Evolutionary conservation across 345 rosid genomes (phyloP).

Genomic region (Syzygium aromaticum): DNA sequence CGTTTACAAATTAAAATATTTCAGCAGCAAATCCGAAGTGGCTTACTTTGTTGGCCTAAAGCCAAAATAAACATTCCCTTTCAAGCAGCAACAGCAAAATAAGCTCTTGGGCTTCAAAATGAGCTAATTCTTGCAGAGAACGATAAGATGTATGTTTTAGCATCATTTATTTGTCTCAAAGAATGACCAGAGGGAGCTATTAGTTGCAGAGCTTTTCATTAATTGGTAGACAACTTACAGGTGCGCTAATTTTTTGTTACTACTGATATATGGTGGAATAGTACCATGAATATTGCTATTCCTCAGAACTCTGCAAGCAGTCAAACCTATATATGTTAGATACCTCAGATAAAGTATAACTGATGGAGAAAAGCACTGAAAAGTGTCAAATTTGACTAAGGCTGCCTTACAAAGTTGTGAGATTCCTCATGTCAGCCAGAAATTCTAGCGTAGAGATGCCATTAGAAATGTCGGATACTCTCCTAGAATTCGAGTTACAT

Average conservation of each 20-base stretch:
- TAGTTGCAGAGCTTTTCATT: not conserved
- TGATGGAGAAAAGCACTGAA: not conserved
- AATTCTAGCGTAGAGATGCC: constrained; percentile 2
- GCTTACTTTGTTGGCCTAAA: not conserved
- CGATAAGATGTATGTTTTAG: not conserved
- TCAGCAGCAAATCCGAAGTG: not conserved
- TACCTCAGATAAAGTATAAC: not conserved
- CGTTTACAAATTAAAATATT: not conserved
- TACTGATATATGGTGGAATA: not conserved
- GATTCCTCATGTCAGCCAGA: constrained; percentile 3
- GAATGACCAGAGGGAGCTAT: not conserved
- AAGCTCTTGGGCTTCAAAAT: not conserved
- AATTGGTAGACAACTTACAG: not conserved
- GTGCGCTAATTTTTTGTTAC: not conserved
- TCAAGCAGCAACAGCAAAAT: not conserved
- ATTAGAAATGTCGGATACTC: not conserved
- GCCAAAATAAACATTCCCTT: not conserved
- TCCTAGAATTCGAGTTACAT: not conserved
- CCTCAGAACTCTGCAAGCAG: constrained; percentile 5
- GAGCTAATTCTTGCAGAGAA: not conserved
- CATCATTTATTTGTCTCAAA: not conserved
- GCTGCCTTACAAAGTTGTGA: constrained; percentile 1
- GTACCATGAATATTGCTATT: not conserved
- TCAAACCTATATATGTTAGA: not conserved
- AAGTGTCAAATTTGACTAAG: not conserved